These are phyloP conservation scores for Alternaria gaisen DNA, from an alignment of 2,329 filamentous ascomycete species.

Conservation along the genomic window DNA sequence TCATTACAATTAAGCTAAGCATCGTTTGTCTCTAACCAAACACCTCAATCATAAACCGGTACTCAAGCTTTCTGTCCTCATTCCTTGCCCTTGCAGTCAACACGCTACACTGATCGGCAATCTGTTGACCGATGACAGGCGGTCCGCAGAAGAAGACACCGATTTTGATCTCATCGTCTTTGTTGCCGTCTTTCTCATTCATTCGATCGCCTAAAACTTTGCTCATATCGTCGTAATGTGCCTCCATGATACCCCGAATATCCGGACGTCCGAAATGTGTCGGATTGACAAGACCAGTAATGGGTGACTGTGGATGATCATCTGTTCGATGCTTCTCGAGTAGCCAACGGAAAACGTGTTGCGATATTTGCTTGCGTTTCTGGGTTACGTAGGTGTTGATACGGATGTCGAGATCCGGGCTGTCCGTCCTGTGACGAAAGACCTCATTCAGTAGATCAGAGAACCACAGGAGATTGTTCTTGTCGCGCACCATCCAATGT, in stretches of 20 bases:
- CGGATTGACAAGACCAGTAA: conserved; percentile 63
- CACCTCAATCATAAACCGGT: conserved; percentile 67
- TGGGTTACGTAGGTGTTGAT: conserved; percentile 67
- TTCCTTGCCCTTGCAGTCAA: conserved; percentile 61
- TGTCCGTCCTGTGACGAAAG: conserved; percentile 47
- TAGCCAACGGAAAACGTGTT: conserved; percentile 65
- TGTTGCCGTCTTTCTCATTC: conserved; percentile 28
- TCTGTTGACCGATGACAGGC: conserved; percentile 63
- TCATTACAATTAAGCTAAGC: background rate
- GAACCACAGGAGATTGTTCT: conserved; percentile 66
- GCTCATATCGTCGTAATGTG: conserved; percentile 64
- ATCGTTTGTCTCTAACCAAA: conserved; percentile 54
- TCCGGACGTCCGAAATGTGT: conserved; percentile 66
- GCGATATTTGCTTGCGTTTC: conserved; percentile 62
- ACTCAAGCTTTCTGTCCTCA: conserved; percentile 63
- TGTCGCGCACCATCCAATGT: conserved; percentile 68
- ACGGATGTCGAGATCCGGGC: conserved; percentile 59
- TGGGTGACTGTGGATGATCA: conserved; percentile 60
- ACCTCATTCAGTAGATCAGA: conserved; percentile 63
- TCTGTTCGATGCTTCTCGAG: conserved; percentile 65
- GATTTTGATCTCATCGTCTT: conserved; percentile 55
- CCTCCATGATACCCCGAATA: conserved; percentile 61
- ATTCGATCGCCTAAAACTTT: conserved; percentile 37
- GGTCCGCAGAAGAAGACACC: conserved; percentile 67
- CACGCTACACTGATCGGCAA: conserved; percentile 63